A percentile compares a stretch with the other conserved stretches of the same genome.
Evolutionary conservation across 2,329 filamentous ascomycete genomes (phyloP).

Genomic region (Venturia oleaginea): DNA sequence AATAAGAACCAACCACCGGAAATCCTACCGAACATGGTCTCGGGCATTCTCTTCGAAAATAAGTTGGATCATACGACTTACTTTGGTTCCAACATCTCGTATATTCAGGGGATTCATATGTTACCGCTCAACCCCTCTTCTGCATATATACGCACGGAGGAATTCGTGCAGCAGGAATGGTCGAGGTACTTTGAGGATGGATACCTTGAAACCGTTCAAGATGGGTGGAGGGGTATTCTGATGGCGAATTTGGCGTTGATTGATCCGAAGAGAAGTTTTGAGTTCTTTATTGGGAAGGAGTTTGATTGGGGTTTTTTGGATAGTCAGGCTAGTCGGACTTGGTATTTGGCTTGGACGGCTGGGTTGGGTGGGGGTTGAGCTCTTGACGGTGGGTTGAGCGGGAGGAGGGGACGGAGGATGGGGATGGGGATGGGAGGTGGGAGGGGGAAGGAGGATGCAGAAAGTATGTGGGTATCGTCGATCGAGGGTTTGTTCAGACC

Average conservation of each 20-base stretch:
- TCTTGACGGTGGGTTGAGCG: no score
- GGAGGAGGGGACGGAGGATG: not conserved
- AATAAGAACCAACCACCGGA: slow-evolving; percentile 64
- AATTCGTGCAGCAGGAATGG: slow-evolving; percentile 51
- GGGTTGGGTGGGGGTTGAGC: slow-evolving; percentile 31
- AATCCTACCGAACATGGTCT: slow-evolving; percentile 70
- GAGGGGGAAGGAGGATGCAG: no score
- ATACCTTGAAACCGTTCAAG: not conserved
- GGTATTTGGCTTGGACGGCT: slow-evolving; percentile 74
- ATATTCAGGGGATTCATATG: slow-evolving; percentile 14
- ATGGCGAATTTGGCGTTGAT: slow-evolving; percentile 74
- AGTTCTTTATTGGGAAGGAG: slow-evolving; percentile 59
- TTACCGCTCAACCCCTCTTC: slow-evolving; percentile 2
- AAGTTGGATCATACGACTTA: slow-evolving; percentile 64
- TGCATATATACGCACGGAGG: slow-evolving; percentile 45
- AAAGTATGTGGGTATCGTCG: no score
- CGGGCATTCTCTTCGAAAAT: slow-evolving; percentile 76
- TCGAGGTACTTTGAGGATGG: slow-evolving; percentile 53
- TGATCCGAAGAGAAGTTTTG: slow-evolving; percentile 59
- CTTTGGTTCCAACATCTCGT: slow-evolving; percentile 12
- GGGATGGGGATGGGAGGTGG: not conserved
- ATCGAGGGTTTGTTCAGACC: no score
- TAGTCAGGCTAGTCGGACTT: slow-evolving; percentile 73
- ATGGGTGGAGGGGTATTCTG: slow-evolving; percentile 79
- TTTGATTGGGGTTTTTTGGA: slow-evolving; percentile 66